These are phyloP conservation scores for Saccharomycopsis babjevae DNA, from an alignment of 805 yeast species.

Conservation along the genomic window DNA sequence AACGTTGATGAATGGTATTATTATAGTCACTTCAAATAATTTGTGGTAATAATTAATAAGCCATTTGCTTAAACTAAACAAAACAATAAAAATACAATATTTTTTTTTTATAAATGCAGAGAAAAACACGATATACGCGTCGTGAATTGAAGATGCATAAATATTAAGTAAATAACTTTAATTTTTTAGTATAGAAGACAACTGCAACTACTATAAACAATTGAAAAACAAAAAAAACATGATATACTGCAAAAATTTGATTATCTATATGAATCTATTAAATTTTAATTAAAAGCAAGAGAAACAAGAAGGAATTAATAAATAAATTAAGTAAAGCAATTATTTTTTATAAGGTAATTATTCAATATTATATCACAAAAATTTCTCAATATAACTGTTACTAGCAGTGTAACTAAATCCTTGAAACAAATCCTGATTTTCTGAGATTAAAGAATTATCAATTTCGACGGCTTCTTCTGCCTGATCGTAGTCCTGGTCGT, in stretches of 20 bases:
- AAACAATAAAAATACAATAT: too few relatives aligned
- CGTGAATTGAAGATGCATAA: too few relatives aligned
- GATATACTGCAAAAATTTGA: not conserved
- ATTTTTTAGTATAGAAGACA: too few relatives aligned
- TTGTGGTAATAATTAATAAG: too few relatives aligned
- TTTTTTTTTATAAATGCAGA: too few relatives aligned
- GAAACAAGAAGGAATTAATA: not conserved
- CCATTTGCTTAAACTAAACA: too few relatives aligned
- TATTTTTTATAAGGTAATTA: not conserved
- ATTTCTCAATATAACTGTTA: constrained; percentile 26
- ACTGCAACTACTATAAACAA: too few relatives aligned
- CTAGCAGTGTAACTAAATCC: constrained; percentile 32
- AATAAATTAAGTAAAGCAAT: not conserved
- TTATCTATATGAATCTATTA: not conserved
- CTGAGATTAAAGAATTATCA: constrained; percentile 7
- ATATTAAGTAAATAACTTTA: too few relatives aligned
- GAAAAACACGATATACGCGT: too few relatives aligned
- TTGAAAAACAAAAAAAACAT: too few relatives aligned
- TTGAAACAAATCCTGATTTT: constrained; percentile 22
- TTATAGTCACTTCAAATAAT: too few relatives aligned
- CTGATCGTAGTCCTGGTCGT: constrained; percentile 11
- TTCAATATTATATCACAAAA: not conserved
- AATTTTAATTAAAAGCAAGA: not conserved
- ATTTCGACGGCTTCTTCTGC: constrained; percentile 2
- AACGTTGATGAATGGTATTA: too few relatives aligned